phyloP scores from a whole-genome alignment of 768 basidiomycete species.

The Leccinum variicolor region DNA sequence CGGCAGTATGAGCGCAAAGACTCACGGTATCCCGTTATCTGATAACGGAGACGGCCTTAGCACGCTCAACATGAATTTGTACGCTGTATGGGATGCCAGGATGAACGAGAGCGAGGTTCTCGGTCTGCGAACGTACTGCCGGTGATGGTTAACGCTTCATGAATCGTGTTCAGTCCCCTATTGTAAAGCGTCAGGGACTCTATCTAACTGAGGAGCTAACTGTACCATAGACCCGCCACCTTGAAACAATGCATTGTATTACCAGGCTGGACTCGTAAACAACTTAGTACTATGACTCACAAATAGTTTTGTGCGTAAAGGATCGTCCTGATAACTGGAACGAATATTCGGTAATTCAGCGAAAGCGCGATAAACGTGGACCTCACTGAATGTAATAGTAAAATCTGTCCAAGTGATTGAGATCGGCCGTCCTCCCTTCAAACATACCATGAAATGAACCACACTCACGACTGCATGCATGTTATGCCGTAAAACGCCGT shows the following conservation, averaged over 20 bases:
- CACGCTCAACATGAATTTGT: constrained; percentile 5
- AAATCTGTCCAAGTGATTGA: background rate
- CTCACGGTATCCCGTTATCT: background rate
- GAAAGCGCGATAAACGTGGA: background rate
- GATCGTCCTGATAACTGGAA: constrained; percentile 8
- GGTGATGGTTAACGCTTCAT: constrained; percentile 7
- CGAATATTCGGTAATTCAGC: background rate
- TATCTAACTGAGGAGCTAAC: background rate
- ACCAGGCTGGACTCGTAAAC: background rate
- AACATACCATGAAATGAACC: background rate
- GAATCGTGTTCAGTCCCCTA: constrained; percentile 12
- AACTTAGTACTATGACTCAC: constrained; percentile 10
- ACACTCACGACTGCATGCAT: background rate
- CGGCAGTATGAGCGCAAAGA: background rate
- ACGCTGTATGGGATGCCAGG: background rate
- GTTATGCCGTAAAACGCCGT: background rate
- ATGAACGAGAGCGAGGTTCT: background rate
- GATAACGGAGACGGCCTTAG: background rate
- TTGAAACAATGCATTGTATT: background rate
- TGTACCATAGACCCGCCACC: constrained; percentile 13
- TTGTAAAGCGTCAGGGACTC: background rate
- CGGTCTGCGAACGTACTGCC: constrained; percentile 4
- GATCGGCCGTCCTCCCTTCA: background rate
- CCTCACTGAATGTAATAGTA: constrained; percentile 4
- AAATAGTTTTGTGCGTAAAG: background rate